Conservation (phyloP, 2,329 filamentous ascomycete genomes). For the Torrubiellomyces zombiae region DNA sequence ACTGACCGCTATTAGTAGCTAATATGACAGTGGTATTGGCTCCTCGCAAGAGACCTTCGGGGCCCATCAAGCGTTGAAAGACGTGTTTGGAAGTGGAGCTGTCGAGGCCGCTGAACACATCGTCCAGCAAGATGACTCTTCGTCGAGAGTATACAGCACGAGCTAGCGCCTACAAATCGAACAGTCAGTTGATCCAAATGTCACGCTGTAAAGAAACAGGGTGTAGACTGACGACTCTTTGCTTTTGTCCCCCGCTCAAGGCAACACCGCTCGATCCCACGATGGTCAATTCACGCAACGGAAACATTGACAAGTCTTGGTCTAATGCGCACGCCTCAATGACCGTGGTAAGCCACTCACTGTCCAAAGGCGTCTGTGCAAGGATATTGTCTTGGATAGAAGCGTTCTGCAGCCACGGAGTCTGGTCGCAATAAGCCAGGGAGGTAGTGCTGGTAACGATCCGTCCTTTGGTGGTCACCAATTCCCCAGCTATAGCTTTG, state of each 20-base stretch:
- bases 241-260: conserved; percentile 27
- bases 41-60: conserved; percentile 21
- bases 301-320: conserved; percentile 15
- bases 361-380: conserved; percentile 12
- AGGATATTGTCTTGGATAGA: conserved; percentile 23
- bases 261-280: conserved; percentile 24
- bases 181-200: background rate
- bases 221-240: conserved; percentile 19
- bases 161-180: conserved; percentile 20
- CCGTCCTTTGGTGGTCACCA: conserved; percentile 9
- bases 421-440: conserved; percentile 25
- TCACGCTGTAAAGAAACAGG: background rate
- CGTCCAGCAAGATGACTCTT: conserved; percentile 26
- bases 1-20: conserved; percentile 16
- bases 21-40: conserved; percentile 23
- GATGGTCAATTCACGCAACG: conserved; percentile 16
- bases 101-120: conserved; percentile 28
- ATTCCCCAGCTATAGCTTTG: conserved; percentile 21
- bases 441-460: conserved; percentile 10
- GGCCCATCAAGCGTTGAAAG: conserved; percentile 23
- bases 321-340: conserved; percentile 17
- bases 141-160: conserved; percentile 26
- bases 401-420: conserved; percentile 24
- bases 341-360: conserved; percentile 13
- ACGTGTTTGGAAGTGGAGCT: conserved; percentile 23